Evolutionary conservation across 2,329 filamentous ascomycete species (phyloP).

Genomic region (Niveomyces coronatus): DNA sequence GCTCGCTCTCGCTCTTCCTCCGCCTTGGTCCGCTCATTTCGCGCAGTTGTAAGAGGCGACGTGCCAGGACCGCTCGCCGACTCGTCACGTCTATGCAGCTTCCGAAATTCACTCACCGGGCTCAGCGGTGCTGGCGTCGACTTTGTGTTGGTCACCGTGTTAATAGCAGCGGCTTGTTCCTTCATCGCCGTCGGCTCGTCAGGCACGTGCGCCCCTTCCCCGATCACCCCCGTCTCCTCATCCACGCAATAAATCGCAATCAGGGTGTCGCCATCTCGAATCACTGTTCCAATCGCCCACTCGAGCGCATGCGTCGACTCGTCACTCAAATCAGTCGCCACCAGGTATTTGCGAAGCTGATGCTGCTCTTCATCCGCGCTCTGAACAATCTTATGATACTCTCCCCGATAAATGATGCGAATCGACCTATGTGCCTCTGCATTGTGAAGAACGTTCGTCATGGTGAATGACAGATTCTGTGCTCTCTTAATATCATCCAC

Average conservation of each 20-base stretch:
- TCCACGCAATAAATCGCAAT: conserved; percentile 90
- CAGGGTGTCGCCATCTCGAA: conserved; percentile 88
- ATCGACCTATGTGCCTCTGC: conserved; percentile 72
- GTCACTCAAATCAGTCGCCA: conserved; percentile 90
- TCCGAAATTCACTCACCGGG: conserved; percentile 24
- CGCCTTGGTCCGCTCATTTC: conserved; percentile 44
- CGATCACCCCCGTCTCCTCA: conserved; percentile 61
- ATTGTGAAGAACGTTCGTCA: conserved; percentile 69
- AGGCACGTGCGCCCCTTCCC: conserved; percentile 45
- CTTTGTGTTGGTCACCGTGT: conserved; percentile 44
- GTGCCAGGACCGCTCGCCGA: conserved; percentile 25
- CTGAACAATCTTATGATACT: conserved; percentile 65
- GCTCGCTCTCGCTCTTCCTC: conserved; percentile 75
- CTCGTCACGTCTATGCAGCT: conserved; percentile 18
- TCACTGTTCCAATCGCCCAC: conserved; percentile 92
- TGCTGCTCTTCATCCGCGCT: conserved; percentile 71
- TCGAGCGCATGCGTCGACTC: conserved; percentile 93
- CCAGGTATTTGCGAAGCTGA: conserved; percentile 78
- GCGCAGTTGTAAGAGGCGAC: conserved; percentile 38
- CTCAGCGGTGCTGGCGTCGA: conserved; percentile 20
- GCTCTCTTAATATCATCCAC: conserved; percentile 77
- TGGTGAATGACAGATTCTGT: conserved; percentile 70
- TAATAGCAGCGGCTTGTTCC: conserved; percentile 64
- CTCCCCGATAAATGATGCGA: conserved; percentile 81
- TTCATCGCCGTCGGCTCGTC: conserved; percentile 67